Evolutionary conservation across 108 stramenopile genomes (phyloP), one percentile per base, ranked within the genome.

Genomic region (Bacterosira constricta): DNA sequence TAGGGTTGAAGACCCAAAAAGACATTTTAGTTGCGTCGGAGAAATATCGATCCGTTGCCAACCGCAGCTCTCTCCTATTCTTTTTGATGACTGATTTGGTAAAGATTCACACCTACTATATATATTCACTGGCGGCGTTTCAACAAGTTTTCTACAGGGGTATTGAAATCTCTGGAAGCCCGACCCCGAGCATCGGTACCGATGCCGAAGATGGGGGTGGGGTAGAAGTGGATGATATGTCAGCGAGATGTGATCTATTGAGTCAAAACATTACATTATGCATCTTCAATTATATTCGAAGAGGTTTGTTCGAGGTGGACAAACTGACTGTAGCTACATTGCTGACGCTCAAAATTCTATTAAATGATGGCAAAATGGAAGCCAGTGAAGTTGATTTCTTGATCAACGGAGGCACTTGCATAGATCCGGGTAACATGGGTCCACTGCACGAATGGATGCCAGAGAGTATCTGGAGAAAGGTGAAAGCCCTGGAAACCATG

Each of bases 81-180:
- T 92, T 90, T 81, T 64, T 91, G 34, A 91, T 94, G 90, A 88
- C 86, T 53, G 83, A 87, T 51, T 66, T 94, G 52, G 82, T 84
- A 34, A 92, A 92, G 74, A 82, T 94, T 17, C 89, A 94, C 71
- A 73, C 90, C 20, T 91, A 91, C 85, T 94, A 94, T 75, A 86
- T 90, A 45, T 94, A 90, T 42, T 85, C 83, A 15, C 83, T 94
- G 12, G 88, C 81, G n/a, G 84, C 91, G 8, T 94, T 92, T 83
- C 85, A 86, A 13, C 70, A 62, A 53, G 86, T 92, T 12, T 90
- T 92, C 51, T 85, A 80, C 35, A 80, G 89, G 20, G 90, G 88
- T n/a, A 94, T 94, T 46, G 87, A 88, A 44, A 63, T 4, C 21
- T 51, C 61, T 18, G 61, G 61, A 47, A 7, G 17, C 10, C 51